These are phyloP conservation scores for Bimuria novae-zelandiae DNA, from an alignment of 2,329 filamentous ascomycete genomes.

Conservation along the genomic window DNA sequence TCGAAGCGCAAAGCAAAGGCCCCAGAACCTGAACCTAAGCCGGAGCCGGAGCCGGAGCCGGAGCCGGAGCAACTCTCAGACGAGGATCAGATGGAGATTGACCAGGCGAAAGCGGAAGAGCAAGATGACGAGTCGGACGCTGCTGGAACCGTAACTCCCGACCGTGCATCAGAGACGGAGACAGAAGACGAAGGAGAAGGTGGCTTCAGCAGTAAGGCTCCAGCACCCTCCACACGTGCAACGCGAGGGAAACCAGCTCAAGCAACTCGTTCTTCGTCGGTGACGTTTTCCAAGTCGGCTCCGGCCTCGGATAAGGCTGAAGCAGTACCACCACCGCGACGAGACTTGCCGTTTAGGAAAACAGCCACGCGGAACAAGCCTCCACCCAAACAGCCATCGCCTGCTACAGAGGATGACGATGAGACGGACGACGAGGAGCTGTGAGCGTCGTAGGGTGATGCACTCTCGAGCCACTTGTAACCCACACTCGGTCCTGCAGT, in stretches of 20 bases:
- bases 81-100: constrained; percentile 40
- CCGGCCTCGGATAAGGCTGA: constrained; percentile 9
- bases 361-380: constrained; percentile 26
- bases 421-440: constrained; percentile 47
- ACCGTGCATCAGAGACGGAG: constrained; percentile 40
- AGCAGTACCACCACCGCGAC: constrained; percentile 36
- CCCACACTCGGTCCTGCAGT: too few relatives aligned
- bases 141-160: constrained; percentile 36
- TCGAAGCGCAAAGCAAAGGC: constrained; percentile 43
- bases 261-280: constrained; percentile 22
- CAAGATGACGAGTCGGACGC: constrained; percentile 31
- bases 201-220: constrained; percentile 10
- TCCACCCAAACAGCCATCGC: constrained; percentile 16
- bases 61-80: constrained; percentile 26
- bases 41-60: constrained; percentile 19
- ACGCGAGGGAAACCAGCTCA: constrained; percentile 21
- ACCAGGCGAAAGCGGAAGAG: constrained; percentile 33
- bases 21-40: constrained; percentile 27
- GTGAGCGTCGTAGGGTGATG: constrained; percentile 8
- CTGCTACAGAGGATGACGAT: constrained; percentile 25
- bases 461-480: not conserved
- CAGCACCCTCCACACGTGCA: constrained; percentile 11
- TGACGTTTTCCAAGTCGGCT: constrained; percentile 18
- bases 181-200: constrained; percentile 41
- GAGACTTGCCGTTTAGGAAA: constrained; percentile 43